Percentiles rank a stretch among this genome's conserved stretches.
These are phyloP conservation scores for Emergomyces africanus DNA, from an alignment of 2,329 filamentous ascomycete genomes.

Conservation along the genomic window DNA sequence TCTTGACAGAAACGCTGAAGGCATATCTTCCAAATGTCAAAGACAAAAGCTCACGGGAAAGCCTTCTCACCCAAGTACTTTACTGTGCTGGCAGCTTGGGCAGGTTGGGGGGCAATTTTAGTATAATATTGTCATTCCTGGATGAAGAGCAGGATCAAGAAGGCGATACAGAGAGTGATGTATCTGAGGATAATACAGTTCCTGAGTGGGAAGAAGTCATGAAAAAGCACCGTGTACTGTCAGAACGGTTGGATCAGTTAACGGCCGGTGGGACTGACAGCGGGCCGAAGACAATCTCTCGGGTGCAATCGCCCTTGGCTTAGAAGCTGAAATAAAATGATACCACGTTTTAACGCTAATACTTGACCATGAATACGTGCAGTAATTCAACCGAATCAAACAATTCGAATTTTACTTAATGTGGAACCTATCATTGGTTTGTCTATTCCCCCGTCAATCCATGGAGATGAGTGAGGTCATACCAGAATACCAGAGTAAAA, in stretches of 20 bases:
- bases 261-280: conserved; percentile 17
- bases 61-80: conserved; percentile 78
- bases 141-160: conserved; percentile 26
- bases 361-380: not conserved
- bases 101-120: conserved; percentile 82
- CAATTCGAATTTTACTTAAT: not conserved
- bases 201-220: conserved; percentile 75
- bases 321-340: not conserved
- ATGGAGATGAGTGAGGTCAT: too few species aligned
- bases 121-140: conserved; percentile 63
- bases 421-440: too few species aligned
- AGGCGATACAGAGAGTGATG: conserved; percentile 34
- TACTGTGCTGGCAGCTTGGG: conserved; percentile 90
- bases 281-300: conserved; percentile 7
- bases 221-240: conserved; percentile 73
- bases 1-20: conserved; percentile 64
- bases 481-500: too few species aligned
- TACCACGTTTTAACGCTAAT: not conserved
- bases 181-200: conserved; percentile 30
- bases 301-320: not conserved
- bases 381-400: not conserved
- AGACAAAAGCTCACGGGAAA: conserved; percentile 70
- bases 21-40: conserved; percentile 68
- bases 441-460: too few species aligned
- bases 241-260: conserved; percentile 47